Conservation (phyloP, 345 rosid species). For the Excoecaria agallocha region DNA sequence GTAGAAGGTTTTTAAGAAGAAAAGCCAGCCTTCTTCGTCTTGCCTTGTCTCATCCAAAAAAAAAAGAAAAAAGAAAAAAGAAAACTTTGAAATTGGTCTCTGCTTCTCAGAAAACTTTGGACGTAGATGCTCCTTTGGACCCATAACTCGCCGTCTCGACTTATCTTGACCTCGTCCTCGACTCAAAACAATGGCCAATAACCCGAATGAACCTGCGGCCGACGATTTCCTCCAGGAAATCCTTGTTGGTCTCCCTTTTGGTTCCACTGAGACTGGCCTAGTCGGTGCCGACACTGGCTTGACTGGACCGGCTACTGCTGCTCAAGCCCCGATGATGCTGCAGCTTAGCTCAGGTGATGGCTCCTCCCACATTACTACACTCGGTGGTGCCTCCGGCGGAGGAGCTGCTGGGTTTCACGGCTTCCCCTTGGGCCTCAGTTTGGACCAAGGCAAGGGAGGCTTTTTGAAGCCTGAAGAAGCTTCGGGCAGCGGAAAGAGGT, state of each 20-base stretch:
- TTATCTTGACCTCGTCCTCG: conserved; percentile 22
- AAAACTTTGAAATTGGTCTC: not conserved
- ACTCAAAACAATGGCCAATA: conserved; percentile 66
- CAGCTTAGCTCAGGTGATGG: conserved; percentile 82
- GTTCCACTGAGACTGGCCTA: conserved; percentile 53
- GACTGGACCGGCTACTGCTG: conserved; percentile 13
- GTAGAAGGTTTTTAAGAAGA: conserved; percentile 6
- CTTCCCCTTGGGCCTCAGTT: conserved; percentile 82
- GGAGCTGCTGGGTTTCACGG: conserved; percentile 67
- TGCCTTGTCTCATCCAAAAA: too few species aligned
- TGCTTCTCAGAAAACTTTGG: conserved; percentile 20
- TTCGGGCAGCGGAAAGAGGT: conserved; percentile 76
- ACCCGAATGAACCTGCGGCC: conserved; percentile 54
- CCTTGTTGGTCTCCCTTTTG: conserved; percentile 69
- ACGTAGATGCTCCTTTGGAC: conserved; percentile 35
- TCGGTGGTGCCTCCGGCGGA: conserved; percentile 37
- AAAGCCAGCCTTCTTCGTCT: conserved; percentile 2
- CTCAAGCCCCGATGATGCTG: conserved; percentile 74
- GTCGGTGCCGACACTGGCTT: conserved; percentile 47
- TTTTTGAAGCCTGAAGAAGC: conserved; percentile 75
- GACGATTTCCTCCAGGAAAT: conserved; percentile 97
- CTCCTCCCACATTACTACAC: conserved; percentile 45
- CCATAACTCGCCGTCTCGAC: conserved; percentile 26
- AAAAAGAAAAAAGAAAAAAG: not conserved
- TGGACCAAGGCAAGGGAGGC: conserved; percentile 86